Base-by-base conservation (phyloP, 2,329 filamentous ascomycete genomes). In the Zasmidium angulare region DNA sequence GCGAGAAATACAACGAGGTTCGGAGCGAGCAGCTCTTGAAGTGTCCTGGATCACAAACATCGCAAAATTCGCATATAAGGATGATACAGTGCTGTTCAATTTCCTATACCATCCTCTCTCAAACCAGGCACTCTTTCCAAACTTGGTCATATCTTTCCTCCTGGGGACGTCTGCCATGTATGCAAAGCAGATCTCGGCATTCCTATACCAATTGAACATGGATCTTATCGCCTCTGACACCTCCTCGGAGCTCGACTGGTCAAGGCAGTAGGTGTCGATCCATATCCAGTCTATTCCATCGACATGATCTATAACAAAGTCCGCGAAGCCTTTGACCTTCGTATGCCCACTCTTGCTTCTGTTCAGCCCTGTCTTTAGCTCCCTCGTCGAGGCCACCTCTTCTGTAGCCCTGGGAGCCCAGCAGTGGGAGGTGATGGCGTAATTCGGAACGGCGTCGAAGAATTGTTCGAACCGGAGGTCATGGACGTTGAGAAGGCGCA, bases 251-350 rank as follows among this genome's bases (percentile, higher is more conserved):
- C 55, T 67, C 4, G 46, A 46, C 22, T 65, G 64, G 48, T 68
- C 53, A 31, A 69, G 68, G 55, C 66, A 66, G 48, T 62, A 66
- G 2, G 66, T 66, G 26, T 68, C 67, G 23, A 67, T 43, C 66
- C 67, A 69, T 21, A 60, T 9, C 17, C 43, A 56, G 1, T 60
- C 53, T 6, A 43, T 43, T 3, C 36, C 23, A 17, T 43, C n/a
- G 19, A 24, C 26, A 21, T 43, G 48, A 2, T 51, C 22, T 21
- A n/a, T 40, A 10, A 59, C 52, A 26, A 56, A 59, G 12, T 21
- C n/a, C 12, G 23, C 43, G 36, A 59, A 59, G 24, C 50, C 10
- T 19, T 55, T 17, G 14, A 59, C 51, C 36, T 59, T 55, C 22
- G 23, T 21, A 46, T 59, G 55, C n/a, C 36, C 36, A 17, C 36